These are phyloP conservation scores for Vaccinium vitisidaea DNA, from an alignment of 148 eudicot species.

Conservation along the genomic window DNA sequence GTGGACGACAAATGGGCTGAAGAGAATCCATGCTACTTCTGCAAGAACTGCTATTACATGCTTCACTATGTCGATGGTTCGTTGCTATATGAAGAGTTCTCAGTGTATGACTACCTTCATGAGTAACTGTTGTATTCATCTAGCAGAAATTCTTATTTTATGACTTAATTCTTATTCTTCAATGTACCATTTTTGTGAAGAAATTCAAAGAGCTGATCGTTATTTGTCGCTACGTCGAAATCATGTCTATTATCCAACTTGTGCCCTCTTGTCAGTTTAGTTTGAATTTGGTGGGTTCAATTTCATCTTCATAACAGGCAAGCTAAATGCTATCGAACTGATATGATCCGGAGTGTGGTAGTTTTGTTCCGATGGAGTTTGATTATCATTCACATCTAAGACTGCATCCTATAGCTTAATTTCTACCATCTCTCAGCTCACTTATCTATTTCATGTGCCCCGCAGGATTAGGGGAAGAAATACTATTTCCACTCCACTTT, in stretches of 20 bases:
- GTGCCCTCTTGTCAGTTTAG: background rate
- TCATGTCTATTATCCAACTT: too few relatives aligned
- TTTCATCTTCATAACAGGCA: background rate
- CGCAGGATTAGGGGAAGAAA: background rate
- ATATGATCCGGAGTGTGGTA: background rate
- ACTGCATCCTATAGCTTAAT: background rate
- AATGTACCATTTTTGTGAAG: background rate
- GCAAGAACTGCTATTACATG: conserved; percentile 50
- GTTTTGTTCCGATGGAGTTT: background rate
- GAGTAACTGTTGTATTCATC: background rate
- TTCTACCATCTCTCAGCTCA: background rate
- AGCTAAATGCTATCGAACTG: background rate
- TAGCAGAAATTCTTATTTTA: background rate
- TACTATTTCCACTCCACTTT: background rate
- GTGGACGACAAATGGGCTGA: conserved; percentile 72
- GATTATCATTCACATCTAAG: background rate
- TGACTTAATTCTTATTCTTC: background rate
- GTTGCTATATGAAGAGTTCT: conserved; percentile 38
- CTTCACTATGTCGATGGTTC: conserved; percentile 44
- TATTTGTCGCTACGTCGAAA: too few relatives aligned
- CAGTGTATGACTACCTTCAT: conserved; percentile 39
- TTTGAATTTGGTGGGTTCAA: background rate
- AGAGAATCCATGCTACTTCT: conserved; percentile 36
- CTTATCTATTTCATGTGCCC: background rate
- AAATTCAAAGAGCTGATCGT: too few relatives aligned